phyloP scores from a whole-genome alignment of 768 basidiomycete species.

The Kwoniella dendrophila region DNA sequence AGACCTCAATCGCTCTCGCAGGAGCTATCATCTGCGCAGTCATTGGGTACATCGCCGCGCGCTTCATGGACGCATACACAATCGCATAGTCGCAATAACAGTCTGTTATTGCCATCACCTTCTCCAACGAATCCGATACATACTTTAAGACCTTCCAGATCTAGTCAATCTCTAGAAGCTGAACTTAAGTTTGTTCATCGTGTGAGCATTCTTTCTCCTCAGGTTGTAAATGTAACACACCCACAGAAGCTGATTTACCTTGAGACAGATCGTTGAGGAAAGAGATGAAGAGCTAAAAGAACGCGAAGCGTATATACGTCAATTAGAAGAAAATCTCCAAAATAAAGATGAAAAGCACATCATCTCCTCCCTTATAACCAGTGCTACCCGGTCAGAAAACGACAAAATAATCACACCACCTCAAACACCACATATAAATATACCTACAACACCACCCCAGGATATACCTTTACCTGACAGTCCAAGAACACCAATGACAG shows the following conservation, averaged over 20 bases:
- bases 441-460: conserved; percentile 11
- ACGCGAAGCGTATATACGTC: conserved; percentile 83
- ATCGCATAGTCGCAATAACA: conserved; percentile 16
- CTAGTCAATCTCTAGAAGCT: conserved; percentile 80
- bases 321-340: conserved; percentile 66
- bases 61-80: conserved; percentile 37
- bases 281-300: conserved; percentile 70
- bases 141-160: conserved; percentile 62
- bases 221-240: not conserved
- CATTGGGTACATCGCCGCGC: conserved; percentile 53
- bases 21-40: conserved; percentile 62
- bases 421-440: conserved; percentile 6
- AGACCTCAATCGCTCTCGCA: conserved; percentile 87
- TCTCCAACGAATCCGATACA: conserved; percentile 28
- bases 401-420: not conserved
- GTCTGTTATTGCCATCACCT: conserved; percentile 32
- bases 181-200: conserved; percentile 96
- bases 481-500: conserved; percentile 11
- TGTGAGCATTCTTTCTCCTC: conserved; percentile 33
- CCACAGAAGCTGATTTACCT: not conserved
- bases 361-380: conserved; percentile 49
- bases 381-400: conserved; percentile 20
- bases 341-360: conserved; percentile 40
- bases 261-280: conserved; percentile 58
- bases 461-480: conserved; percentile 22